Conservation (phyloP, 2,329 filamentous ascomycete species). For the Penicillium palitans region DNA sequence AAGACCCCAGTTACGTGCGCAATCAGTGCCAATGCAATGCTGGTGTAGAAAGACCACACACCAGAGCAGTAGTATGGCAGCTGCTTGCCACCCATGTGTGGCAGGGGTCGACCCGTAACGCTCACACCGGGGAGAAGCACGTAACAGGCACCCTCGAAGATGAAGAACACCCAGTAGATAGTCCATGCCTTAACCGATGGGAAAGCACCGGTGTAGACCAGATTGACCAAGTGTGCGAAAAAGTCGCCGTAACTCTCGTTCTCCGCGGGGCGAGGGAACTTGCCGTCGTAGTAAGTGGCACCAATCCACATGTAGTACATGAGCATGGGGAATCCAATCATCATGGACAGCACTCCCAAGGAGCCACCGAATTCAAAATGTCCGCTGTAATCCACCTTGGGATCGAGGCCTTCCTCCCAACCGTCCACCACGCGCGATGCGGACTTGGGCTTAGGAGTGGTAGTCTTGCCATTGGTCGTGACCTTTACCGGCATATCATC, state of each 20-base stretch:
- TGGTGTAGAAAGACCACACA: slow-evolving; percentile 82
- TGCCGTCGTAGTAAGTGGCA: slow-evolving; percentile 85
- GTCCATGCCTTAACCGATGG: slow-evolving; percentile 79
- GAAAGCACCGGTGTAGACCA: slow-evolving; percentile 82
- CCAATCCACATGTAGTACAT: slow-evolving; percentile 99
- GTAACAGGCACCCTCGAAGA: slow-evolving; percentile 82
- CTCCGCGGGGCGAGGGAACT: slow-evolving; percentile 66
- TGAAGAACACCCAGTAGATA: slow-evolving; percentile 92
- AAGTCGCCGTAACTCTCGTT: slow-evolving; percentile 73
- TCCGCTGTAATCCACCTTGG: slow-evolving; percentile 50
- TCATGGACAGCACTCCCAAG: slow-evolving; percentile 76
- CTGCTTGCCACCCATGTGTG: slow-evolving; percentile 79
- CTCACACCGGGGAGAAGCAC: slow-evolving; percentile 83
- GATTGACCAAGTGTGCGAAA: slow-evolving; percentile 64
- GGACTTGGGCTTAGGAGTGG: slow-evolving; percentile 21
- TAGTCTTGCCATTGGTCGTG: slow-evolving; percentile 27
- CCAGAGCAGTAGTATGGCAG: slow-evolving; percentile 94
- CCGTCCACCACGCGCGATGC: slow-evolving; percentile 41
- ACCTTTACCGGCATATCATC: slow-evolving; percentile 23
- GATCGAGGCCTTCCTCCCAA: slow-evolving; percentile 44
- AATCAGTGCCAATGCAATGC: slow-evolving; percentile 66
- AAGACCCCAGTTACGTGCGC: slow-evolving; percentile 84
- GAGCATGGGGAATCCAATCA: slow-evolving; percentile 86
- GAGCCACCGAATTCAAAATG: slow-evolving; percentile 84
- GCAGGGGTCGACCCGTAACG: slow-evolving; percentile 82